These are phyloP conservation scores for Pythium pyrilobum DNA, from an alignment of 352 stramenopile species.

Conservation along the genomic window DNA sequence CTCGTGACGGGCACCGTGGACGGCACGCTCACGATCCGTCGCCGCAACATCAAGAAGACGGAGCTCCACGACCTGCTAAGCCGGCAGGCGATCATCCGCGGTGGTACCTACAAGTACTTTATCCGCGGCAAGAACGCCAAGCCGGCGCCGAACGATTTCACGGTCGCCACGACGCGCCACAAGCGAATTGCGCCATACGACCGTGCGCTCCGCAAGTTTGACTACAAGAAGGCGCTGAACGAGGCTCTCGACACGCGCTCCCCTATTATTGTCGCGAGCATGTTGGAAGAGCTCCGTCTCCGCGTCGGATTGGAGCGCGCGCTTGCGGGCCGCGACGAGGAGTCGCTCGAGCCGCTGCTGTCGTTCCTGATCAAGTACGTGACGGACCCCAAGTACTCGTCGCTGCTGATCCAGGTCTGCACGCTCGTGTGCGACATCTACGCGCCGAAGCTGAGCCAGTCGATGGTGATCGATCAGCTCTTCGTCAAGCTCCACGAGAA, in stretches of 20 bases:
- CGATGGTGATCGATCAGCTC: constrained; percentile 90
- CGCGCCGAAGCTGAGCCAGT: constrained; percentile 87
- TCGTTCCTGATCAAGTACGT: constrained; percentile 95
- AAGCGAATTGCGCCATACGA: constrained; percentile 92
- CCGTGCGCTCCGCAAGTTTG: constrained; percentile 90
- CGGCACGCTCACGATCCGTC: constrained; percentile 78
- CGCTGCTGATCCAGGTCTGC: constrained; percentile 90
- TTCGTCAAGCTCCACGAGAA: constrained; percentile 91
- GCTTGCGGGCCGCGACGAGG: constrained; percentile 90
- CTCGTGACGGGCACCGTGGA: constrained; percentile 74
- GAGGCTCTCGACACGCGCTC: constrained; percentile 90
- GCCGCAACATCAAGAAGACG: constrained; percentile 61
- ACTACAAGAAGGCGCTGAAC: constrained; percentile 95
- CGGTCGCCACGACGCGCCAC: constrained; percentile 75
- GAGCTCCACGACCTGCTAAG: constrained; percentile 64
- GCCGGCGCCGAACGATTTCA: constrained; percentile 66
- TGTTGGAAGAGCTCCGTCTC: constrained; percentile 93
- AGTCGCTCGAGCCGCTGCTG: constrained; percentile 92
- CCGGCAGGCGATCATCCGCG: constrained; percentile 68
- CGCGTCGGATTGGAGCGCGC: constrained; percentile 88
- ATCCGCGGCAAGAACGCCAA: constrained; percentile 85
- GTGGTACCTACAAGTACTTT: constrained; percentile 89
- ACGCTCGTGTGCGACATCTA: constrained; percentile 93
- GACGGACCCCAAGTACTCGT: constrained; percentile 91
- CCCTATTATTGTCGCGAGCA: constrained; percentile 88